Evolutionary conservation across 371 early-diverging fungal species (phyloP), one percentile per base, ranked within the genome.

Genomic region (Mortierella sp.): DNA sequence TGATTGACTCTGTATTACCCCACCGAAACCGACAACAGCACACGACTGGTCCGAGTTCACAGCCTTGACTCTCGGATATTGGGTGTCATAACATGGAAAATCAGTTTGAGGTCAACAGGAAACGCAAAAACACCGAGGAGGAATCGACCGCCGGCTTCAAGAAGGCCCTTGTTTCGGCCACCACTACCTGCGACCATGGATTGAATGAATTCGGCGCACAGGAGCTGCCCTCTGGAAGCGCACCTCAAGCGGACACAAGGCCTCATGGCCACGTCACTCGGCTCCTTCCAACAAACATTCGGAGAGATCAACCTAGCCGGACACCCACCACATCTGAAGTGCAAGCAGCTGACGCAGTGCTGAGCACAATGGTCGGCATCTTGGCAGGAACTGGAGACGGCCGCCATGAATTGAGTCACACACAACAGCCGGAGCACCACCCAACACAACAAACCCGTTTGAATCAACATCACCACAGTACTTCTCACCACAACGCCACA

Each of bases 51-150:
- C 21, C 16, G 37, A 9, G 21, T 40, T 24, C 2, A 61, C 31
- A 50, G 16, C 51, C 43, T 43, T 21, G 51, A 24, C 46, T 51
- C 51, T 69, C 54, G 53, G 51, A 53, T 51, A 53, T 75, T 24
- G 74, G 48, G 69, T 40, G 48, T 31, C 24, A 43, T 43, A 72
- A 50, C 67, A 80, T 80, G 80, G 80, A 79, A n/a, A 70, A 73
- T 69, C 77, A 77, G 67, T 26, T 67, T 8, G 54, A 31, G 34
- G 37, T 53, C 9, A 21, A 48, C 11, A 75, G 71, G 46, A 82
- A 82, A 69, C 57, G 82, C 74, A 82, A 76, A 72, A 77, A 78
- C 69, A 74, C 57, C 61, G 82, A 78, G 48, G 82, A 78, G 8
- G 75, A 70, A 34, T 64, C 57, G 43, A 48, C 72, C 10, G 57